Base-by-base conservation (phyloP, 345 rosid species). In the Microcos paniculata region DNA sequence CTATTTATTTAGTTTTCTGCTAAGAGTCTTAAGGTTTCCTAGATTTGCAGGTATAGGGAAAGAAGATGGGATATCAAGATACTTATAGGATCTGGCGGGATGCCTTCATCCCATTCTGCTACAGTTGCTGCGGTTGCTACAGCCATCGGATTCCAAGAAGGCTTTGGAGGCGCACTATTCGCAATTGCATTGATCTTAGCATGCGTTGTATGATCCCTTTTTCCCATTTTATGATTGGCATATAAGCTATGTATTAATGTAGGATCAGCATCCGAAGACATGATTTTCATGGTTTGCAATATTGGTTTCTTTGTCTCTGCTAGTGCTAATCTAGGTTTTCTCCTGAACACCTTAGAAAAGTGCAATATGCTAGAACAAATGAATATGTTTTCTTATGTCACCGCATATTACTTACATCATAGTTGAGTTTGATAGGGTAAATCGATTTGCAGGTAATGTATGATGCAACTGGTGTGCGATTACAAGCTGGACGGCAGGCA, bases 51-150 rank as follows among this genome's bases (percentile, higher is more conserved):
- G 95, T 92, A 87, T 45, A 92, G 76, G 52, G 97, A 91, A 82
- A 87, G 80, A 72, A 78, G 85, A 80, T 86, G 93, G 85, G 94
- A 94, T 84, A 33, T 88, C 77, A 89, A 87, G 91, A 87, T 79
- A 65, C 94, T 94, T 23, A 43, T 91, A 31, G 95, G 94, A 63
- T 95, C 99, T 12, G 98, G 98, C 70, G 99, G 99, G 33, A 93
- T 95, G 99, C 97, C 99, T 8, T 95, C 98, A 16, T 87, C 99
- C 45, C 99, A 93, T 87, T 93, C 99, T 58, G 85, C 97, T 35
- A 94, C 94, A 0, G 95, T 92, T 63, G 75, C 91, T 55, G 90
- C 95, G 56, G 84, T 94, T 19, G 91, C 98, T 64, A 42, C 82
- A 48, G 90, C 97, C 40, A 51, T 88, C 61, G 97, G 95, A 24